Evolutionary conservation across 2,329 filamentous ascomycete genomes (phyloP), one percentile per base, ranked within the genome.

Genomic region (Lizonia empirigonia): DNA sequence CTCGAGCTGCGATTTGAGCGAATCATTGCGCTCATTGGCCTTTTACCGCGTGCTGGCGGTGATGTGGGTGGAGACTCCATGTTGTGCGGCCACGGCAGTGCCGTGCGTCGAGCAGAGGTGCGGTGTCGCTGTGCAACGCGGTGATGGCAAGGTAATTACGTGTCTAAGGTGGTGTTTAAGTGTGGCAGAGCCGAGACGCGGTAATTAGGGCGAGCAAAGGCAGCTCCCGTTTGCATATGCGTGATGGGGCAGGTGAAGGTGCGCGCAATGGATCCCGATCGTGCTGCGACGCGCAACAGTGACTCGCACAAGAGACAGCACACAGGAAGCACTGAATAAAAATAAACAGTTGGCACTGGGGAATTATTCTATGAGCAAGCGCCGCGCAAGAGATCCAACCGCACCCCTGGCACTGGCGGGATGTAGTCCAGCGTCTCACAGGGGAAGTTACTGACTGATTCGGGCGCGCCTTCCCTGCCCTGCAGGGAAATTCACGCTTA

Each of bases 11-110:
- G 82, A 34, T 88, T 81, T 36, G 89, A 82, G 66, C 88, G 86
- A 67, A 91, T 84, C 79, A 95, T 86, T 71, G 85, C 87, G 78
- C 90, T 95, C 80, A 90, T 80, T 45, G 91, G 91, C 74, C 91
- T 84, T 74, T 85, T 83, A 26, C 69, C 57, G 26, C 64, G 64
- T 55, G 63, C 64, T 33, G 70, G 64, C 20, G 72, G 72, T 53
- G 72, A 75, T 38, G 60, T 68, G 26, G 72, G 72, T 42, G 72
- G 72, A 46, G 72, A 72, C 33, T 70, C 68, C 70, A 73, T 73
- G 29, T 36, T 44, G 55, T 56, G 58, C 56, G 64, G 62, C 63
- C 39, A 60, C 58, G 63, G 61, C 63, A 49, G 53, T 53, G 61
- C 61, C 61, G 58, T 56, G 44, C 13, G 50, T 46, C 44, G 35